Evolutionary conservation across 108 stramenopile genomes (phyloP).

Genomic region (Nannochloropsis gaditana): DNA sequence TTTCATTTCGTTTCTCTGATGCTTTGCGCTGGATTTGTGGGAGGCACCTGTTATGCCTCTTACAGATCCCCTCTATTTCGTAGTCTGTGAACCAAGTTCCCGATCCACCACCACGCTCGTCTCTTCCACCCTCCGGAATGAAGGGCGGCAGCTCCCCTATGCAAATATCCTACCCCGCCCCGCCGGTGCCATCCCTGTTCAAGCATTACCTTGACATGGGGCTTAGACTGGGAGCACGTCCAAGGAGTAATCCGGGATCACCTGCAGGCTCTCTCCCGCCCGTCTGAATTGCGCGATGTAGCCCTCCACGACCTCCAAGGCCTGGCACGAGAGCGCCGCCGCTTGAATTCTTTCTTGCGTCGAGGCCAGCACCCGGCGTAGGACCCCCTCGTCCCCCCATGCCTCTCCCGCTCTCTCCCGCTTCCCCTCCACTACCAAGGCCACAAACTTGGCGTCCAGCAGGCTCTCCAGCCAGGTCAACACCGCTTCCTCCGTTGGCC

Average conservation of each 20-base stretch:
- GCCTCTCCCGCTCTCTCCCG: neutral
- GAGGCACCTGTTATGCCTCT: too few relatives aligned
- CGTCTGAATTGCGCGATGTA: constrained; percentile 6
- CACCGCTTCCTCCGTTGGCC: neutral
- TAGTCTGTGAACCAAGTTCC: too few relatives aligned
- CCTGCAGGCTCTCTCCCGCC: neutral
- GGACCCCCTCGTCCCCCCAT: neutral
- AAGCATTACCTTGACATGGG: too few relatives aligned
- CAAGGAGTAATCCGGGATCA: neutral
- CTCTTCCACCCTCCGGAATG: too few relatives aligned
- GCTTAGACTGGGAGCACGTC: neutral
- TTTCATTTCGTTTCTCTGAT: too few relatives aligned
- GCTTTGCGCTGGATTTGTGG: too few relatives aligned
- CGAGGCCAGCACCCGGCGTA: neutral
- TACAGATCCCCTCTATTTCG: too few relatives aligned
- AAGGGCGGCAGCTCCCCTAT: too few relatives aligned
- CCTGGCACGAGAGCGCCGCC: neutral
- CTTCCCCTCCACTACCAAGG: neutral
- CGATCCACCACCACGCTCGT: too few relatives aligned
- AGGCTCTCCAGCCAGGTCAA: neutral
- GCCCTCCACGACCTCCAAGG: neutral
- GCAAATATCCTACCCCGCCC: too few relatives aligned
- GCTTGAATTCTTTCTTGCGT: too few relatives aligned
- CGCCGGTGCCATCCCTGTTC: too few relatives aligned
- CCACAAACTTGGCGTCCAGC: neutral